Base-by-base conservation (phyloP, 2,329 filamentous ascomycete genomes). In the Leptographium wingfieldii region DNA sequence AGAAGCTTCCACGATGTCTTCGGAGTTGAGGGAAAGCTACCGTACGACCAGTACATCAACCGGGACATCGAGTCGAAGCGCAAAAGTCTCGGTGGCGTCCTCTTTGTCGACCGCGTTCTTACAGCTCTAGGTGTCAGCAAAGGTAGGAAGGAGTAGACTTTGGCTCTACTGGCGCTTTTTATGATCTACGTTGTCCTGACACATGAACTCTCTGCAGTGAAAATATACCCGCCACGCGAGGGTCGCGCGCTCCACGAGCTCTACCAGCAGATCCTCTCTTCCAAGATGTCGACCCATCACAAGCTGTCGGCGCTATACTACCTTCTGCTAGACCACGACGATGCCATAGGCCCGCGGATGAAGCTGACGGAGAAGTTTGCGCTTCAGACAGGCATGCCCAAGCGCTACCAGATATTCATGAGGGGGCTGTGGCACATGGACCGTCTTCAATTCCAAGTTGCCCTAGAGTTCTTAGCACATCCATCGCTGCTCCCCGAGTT, bases 221-320 rank as follows among this genome's bases (percentile, higher is more conserved):
- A 84, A 67, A 73, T 81, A 14, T 95, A 94, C 68, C 90, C 90
- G 52, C 89, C 90, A 0, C 84, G 83, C 68, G 82, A 81, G 58
- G 84, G 87, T 61, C 77, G 76, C 62, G 82, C 84, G 51, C 78
- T 95, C 35, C 81, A 83, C 65, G 80, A 82, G 48, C 78, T 95
- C 6, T 85, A 92, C 72, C 76, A 83, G 63, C 82, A 84, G 61
- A 85, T 95, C 64, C 80, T 85, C 69, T 78, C 83, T 31, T 82
- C 75, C 59, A 76, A 75, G 56, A 83, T 86, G 65, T 81, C 86
- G 9, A 78, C 82, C 59, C 87, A 92, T 70, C 86, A 92, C 74
- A 92, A 92, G 71, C 83, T 91, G 65, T 89, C 90, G 22, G 80
- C 94, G 55, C 77, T 95, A 64, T 95, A 89, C 76, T 95, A 95